Conservation (phyloP, 495 filamentous ascomycete species). For the Penicillium psychrofluorescens region DNA sequence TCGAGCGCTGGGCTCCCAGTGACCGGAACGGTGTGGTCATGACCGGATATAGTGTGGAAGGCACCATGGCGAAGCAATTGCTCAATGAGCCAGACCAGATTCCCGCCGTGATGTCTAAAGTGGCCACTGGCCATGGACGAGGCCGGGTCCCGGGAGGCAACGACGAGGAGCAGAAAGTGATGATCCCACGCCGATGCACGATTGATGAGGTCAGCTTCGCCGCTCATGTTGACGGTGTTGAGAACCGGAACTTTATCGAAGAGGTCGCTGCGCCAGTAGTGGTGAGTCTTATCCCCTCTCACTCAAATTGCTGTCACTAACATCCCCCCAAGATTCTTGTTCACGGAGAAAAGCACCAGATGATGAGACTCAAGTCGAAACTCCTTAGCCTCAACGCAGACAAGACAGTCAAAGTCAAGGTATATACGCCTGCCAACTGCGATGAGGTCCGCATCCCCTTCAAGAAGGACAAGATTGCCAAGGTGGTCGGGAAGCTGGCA, state of each 20-base stretch:
- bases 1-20: slow-evolving; percentile 93
- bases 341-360: slow-evolving; percentile 94
- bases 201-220: slow-evolving; percentile 92
- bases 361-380: slow-evolving; percentile 94
- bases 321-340: slow-evolving; percentile 65
- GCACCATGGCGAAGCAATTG: slow-evolving; percentile 94
- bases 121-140: slow-evolving; percentile 48
- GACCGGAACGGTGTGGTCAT: slow-evolving; percentile 94
- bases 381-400: slow-evolving; percentile 81
- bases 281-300: slow-evolving; percentile 43
- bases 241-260: slow-evolving; percentile 93
- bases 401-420: slow-evolving; percentile 73
- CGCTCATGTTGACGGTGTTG: slow-evolving; percentile 91
- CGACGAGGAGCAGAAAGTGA: slow-evolving; percentile 65
- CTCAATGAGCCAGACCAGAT: slow-evolving; percentile 91
- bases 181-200: slow-evolving; percentile 87
- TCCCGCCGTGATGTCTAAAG: slow-evolving; percentile 78
- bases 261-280: slow-evolving; percentile 86
- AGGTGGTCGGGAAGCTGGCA: slow-evolving; percentile 91
- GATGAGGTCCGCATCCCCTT: slow-evolving; percentile 95
- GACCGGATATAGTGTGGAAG: slow-evolving; percentile 96
- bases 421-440: slow-evolving; percentile 88
- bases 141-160: slow-evolving; percentile 40
- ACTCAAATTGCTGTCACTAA: no score
- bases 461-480: slow-evolving; percentile 89